Base-by-base conservation (phyloP, 2,329 filamentous ascomycete species). In the Penicillium sp. region DNA sequence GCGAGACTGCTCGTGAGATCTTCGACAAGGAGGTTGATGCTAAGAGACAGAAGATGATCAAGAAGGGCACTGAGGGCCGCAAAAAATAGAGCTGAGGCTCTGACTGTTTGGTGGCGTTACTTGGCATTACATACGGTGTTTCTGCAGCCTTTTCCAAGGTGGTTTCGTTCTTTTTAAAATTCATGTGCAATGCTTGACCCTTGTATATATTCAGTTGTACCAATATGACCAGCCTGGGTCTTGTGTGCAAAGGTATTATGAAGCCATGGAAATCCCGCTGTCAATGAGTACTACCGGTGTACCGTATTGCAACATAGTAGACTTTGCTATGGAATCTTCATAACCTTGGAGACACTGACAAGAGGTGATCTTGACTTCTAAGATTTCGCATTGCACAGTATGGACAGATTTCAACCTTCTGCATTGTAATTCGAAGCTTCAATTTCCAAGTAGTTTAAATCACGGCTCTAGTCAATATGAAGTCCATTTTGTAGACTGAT, bases 1-100 rank as follows among this genome's bases (percentile, higher is more conserved):
- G 79, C 8, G 81, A 83, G 64, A 77, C 79, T 0, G 77, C 82
- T 3, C 79, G 77, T 26, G 81, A 83, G 52, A 78, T 81, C 41
- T 77, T 73, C 58, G 76, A 77, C 39, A 65, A 76, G 62, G 75
- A 76, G 60, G 67, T 77, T 47, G 75, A 75, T 35, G 75, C 72
- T 6, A 77, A 77, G 65, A 70, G 73, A 47, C 73, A 75, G 55
- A 78, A 77, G 70, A 73, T 77, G 35, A 76, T 78, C 48, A 77
- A 76, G 69, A 76, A 74, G 65, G 75, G 73, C 11, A 77, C 75
- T 2, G 76, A 79, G 59, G 72, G 75, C 48, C 70, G 67, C 31
- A 75, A 63, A 62, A 75, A 70, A 68, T 68, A 69, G 59, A 67
- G 64, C 48, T 61, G 45, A 59, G 26, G 37, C 46, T 48, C 41